Evolutionary conservation across 495 filamentous ascomycete genomes (phyloP), one percentile per base, ranked within the genome.

Genomic region (Podospora tetraspora): DNA sequence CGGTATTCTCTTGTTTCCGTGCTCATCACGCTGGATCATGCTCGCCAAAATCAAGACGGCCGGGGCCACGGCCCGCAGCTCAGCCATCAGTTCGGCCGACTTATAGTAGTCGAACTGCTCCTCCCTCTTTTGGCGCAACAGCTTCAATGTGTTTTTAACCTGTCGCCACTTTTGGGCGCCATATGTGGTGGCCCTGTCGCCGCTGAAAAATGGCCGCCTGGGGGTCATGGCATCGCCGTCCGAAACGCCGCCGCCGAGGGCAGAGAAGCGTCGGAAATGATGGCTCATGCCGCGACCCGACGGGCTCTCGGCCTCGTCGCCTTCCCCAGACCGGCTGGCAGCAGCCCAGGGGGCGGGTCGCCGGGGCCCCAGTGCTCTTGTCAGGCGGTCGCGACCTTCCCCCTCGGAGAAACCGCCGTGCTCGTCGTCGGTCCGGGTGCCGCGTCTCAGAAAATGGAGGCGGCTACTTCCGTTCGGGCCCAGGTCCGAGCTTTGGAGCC

Each of bases 11-110:
- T 91, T 95, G 79, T 97, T 95, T 57, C 93, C 93, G 70, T 97
- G 91, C 77, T 99, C 95, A 70, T 99, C 95, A 52, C 95, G 85
- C 78, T 99, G 95, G 73, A 97, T 94, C 90, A 97, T 97, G 72
- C 92, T 97, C 8, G 95, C 95, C 57, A 98, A 79, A 68, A 99
- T 96, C 64, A 98, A 78, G 24, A 92, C 95, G 12, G 95, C 95
- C 10, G 95, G 95, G 1, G 92, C 89, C 43, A 91, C 95, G 8
- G 95, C 96, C 27, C 93, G 89, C 24, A 99, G 83, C 77, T 99
- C 95, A 6, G 96, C 94, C 83, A 99, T 91, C 30, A 99, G 83
- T 75, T 99, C 96, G 22, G 95, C 94, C 25, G 93, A 97, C 73
- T 99, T 99, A 73, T 90, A 89, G 77, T 93, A 92, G 78, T 99